Evolutionary conservation across 352 stramenopile genomes (phyloP).

Genomic region (Phytophthora europaea): DNA sequence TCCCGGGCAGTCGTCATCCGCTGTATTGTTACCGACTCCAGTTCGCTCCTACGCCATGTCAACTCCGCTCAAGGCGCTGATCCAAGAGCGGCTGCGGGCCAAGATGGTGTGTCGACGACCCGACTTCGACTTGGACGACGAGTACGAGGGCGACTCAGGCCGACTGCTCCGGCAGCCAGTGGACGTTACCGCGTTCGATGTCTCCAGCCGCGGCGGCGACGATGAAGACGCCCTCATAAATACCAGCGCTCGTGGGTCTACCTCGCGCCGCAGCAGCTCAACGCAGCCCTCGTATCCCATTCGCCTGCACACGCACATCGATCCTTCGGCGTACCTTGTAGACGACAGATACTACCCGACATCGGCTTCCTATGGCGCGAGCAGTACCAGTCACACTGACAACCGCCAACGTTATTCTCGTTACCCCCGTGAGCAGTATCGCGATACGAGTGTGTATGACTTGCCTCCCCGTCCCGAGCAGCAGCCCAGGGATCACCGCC

Average conservation of each 20-base stretch:
- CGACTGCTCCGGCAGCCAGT: conserved; percentile 22
- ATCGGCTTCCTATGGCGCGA: conserved; percentile 4
- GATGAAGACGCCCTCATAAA: neutral
- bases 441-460: conserved; percentile 23
- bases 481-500: conserved; percentile 19
- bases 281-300: conserved; percentile 22
- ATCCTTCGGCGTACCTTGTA: conserved; percentile 37
- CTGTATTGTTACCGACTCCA: neutral
- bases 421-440: conserved; percentile 29
- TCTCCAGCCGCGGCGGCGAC: conserved; percentile 18
- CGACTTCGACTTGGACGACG: conserved; percentile 31
- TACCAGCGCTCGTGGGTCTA: conserved; percentile 8
- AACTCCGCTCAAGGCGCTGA: conserved; percentile 75
- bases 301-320: conserved; percentile 41
- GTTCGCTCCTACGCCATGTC: conserved; percentile 41
- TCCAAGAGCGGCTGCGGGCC: conserved; percentile 74
- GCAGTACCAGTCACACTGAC: conserved; percentile 4
- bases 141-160: conserved; percentile 27
- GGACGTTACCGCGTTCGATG: conserved; percentile 29
- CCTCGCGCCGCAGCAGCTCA: conserved; percentile 5
- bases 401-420: conserved; percentile 23
- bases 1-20: conserved; percentile 16
- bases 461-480: conserved; percentile 16
- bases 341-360: conserved; percentile 25
- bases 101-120: conserved; percentile 65